These are phyloP conservation scores for Xylaria sp. DNA, from an alignment of 495 filamentous ascomycete genomes.

Conservation along the genomic window DNA sequence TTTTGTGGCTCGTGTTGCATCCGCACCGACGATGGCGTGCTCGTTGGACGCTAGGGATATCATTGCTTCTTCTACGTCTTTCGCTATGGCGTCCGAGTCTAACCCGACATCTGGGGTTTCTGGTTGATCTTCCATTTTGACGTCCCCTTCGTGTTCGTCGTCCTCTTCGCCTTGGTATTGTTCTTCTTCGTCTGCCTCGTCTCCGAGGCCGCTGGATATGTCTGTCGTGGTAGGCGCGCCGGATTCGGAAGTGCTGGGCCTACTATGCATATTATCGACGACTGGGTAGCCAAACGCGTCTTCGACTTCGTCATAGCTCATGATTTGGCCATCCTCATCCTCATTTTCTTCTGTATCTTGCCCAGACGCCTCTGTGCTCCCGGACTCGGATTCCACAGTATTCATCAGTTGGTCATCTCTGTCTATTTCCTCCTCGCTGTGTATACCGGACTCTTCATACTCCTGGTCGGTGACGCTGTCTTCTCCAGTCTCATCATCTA, in stretches of 20 bases:
- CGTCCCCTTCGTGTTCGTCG: slow-evolving; percentile 34
- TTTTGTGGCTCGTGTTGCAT: slow-evolving; percentile 30
- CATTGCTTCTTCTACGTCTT: slow-evolving; percentile 41
- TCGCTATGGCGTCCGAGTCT: slow-evolving; percentile 30
- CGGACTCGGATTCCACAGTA: neutral
- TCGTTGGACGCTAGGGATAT: slow-evolving; percentile 30
- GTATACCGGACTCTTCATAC: slow-evolving; percentile 3
- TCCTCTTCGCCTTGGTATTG: slow-evolving; percentile 26
- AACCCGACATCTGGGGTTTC: slow-evolving; percentile 31
- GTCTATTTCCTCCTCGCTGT: slow-evolving; percentile 31
- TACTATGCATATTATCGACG: slow-evolving; percentile 22
- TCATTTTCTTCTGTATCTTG: slow-evolving; percentile 38
- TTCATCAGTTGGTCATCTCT: slow-evolving; percentile 26
- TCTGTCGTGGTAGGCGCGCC: neutral
- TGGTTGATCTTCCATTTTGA: slow-evolving; percentile 10
- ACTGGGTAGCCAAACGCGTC: slow-evolving; percentile 45
- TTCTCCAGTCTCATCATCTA: slow-evolving; percentile 45
- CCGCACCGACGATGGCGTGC: slow-evolving; percentile 30
- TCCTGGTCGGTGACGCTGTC: slow-evolving; percentile 38
- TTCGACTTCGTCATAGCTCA: slow-evolving; percentile 65
- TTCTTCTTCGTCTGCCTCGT: slow-evolving; percentile 34
- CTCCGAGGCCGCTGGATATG: neutral
- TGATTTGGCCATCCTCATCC: slow-evolving; percentile 29
- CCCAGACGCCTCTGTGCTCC: slow-evolving; percentile 3
- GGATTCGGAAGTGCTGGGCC: slow-evolving; percentile 4